A percentile compares a stretch with the other conserved stretches of the same genome.
These are phyloP conservation scores for Nicotiana otophora DNA, from an alignment of 257 asterid species.

Conservation along the genomic window DNA sequence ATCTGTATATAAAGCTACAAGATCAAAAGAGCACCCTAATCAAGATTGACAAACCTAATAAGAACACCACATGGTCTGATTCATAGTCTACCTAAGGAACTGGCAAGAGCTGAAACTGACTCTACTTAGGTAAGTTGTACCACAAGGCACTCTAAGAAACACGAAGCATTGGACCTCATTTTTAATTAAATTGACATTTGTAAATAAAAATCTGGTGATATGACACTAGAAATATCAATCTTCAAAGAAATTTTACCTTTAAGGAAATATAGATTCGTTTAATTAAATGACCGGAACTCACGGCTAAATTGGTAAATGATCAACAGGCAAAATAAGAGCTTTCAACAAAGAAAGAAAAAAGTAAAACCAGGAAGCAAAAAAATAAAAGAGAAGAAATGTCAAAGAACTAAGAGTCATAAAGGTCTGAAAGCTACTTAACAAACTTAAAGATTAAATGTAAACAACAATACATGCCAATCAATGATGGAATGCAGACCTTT, in stretches of 20 bases:
- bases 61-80: background rate
- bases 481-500: slow-evolving; percentile 41
- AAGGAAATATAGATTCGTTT: background rate
- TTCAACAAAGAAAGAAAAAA: background rate
- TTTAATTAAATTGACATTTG: background rate
- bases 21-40: background rate
- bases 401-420: background rate
- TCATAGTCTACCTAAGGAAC: background rate
- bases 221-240: background rate
- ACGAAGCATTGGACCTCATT: background rate
- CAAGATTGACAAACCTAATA: background rate
- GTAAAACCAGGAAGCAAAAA: background rate
- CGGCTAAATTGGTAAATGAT: background rate
- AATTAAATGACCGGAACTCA: background rate
- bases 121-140: background rate
- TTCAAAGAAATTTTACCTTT: background rate
- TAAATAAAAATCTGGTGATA: background rate
- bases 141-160: background rate
- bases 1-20: background rate
- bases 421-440: background rate
- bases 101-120: background rate
- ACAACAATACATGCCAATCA: slow-evolving; percentile 1
- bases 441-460: background rate
- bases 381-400: background rate
- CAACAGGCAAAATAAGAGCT: background rate